Evolutionary conservation across 1,139 yeast genomes (phyloP).

Genomic region (Geotrichum klebahnii): DNA sequence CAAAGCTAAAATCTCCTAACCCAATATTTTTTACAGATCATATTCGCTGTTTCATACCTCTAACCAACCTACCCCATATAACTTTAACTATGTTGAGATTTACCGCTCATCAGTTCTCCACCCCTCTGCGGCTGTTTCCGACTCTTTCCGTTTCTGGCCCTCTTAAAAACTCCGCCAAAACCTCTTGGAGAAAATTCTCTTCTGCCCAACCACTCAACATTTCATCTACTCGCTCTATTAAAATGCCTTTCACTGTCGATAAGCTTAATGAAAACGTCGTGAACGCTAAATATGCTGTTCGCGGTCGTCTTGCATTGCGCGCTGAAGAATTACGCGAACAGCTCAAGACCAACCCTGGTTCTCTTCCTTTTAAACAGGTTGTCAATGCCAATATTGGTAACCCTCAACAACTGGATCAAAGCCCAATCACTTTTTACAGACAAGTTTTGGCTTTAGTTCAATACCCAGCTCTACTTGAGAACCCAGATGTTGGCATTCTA

Average conservation of each 20-base stretch:
- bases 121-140: slow-evolving; percentile 7
- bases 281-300: slow-evolving; percentile 88
- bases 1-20: too few species aligned
- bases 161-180: not conserved
- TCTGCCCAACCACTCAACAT: not conserved
- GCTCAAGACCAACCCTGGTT: slow-evolving; percentile 50
- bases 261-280: slow-evolving; percentile 72
- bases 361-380: slow-evolving; percentile 70
- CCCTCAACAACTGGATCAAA: slow-evolving; percentile 92
- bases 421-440: slow-evolving; percentile 91
- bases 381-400: slow-evolving; percentile 92
- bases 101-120: not conserved
- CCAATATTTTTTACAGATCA: too few species aligned
- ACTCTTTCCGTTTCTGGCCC: slow-evolving; percentile 2
- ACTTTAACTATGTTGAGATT: slow-evolving; percentile 10
- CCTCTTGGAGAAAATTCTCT: not conserved
- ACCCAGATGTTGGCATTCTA: slow-evolving; percentile 33
- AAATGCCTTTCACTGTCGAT: slow-evolving; percentile 31
- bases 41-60: too few species aligned
- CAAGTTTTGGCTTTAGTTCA: slow-evolving; percentile 82
- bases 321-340: slow-evolving; percentile 76
- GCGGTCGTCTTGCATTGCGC: slow-evolving; percentile 87
- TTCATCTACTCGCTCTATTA: not conserved
- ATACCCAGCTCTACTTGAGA: slow-evolving; percentile 63
- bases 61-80: too few species aligned